Base-by-base conservation (phyloP, 2,329 filamentous ascomycete species). In the Ophiognomonia clavigignenti-juglandacearum region DNA sequence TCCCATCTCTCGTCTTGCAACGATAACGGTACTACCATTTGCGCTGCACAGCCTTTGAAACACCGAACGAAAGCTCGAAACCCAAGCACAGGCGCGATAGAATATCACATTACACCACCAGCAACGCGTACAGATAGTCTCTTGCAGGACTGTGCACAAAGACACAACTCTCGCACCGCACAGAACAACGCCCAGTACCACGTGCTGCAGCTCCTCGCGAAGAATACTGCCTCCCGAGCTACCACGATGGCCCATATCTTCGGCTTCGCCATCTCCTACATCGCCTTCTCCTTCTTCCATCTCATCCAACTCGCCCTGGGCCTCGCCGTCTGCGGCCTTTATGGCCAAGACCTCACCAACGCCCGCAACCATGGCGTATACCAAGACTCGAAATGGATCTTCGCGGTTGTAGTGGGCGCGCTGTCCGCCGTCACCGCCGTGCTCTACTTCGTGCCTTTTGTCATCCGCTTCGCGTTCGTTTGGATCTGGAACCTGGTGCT, bases 281-380 rank as follows among this genome's bases (percentile, higher is more conserved):
- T 83, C 56, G 59, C 73, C 55, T 85, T 85, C 60, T 68, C 74
- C 20, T 54, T 75, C 54, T 67, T 90, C n/a, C 86, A 91, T 61
- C 74, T 91, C 63, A 67, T 84, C 51, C 87, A 92, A 60, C 83
- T 96, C 59, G 75, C 86, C 48, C 74, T 95, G 54, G 88, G 82
- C 13, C 67, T 95, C 48, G 78, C 85, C 1, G 85, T 93, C 45
- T 83, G 85, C 54, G 90, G 86, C 1, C 78, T 96, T 18, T 96
- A 93, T 55, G 86, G 82, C 29, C 67, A 75, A 20, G 86, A 92
- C 60, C 68, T 93, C 6, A 66, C 79, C 51, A 64, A 66, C 19
- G 78, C 80, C 1, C 62, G 69, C 31, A 66, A 78, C 16, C 61
- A 70, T 4, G 61, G 72, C 45, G 70, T 69, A 34, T 74, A 78